Base-by-base conservation (phyloP, 2,329 filamentous ascomycete genomes). In the Aspergillus pseudoglaucus region DNA sequence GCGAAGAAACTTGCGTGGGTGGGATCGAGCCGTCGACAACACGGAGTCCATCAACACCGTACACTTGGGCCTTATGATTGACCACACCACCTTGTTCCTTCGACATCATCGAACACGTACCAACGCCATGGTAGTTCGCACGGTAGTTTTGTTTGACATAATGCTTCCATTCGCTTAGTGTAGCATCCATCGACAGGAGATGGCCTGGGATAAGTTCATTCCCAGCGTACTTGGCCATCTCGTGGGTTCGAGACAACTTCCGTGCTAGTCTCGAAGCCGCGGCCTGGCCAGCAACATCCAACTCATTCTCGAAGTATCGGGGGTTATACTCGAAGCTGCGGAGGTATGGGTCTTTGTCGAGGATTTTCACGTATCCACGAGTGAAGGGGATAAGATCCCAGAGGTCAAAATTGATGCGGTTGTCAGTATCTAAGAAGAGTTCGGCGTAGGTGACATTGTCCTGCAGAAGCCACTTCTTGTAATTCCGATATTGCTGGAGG, bases 21-120 rank as follows among this genome's bases (percentile, higher is more conserved):
- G 62, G 59, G 6, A 66, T 60, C 37, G 64, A 68, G 5, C 65
- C 65, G 47, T 70, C 67, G 27, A 68, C 57, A 1, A 70, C 66
- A 14, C 67, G 59, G 8, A 69, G 59, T 3, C 58, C 56, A 12
- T 61, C 32, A 1, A 62, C 57, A 14, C 58, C 65, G 44, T 67
- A 66, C 5, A 64, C 62, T 45, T 47, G 59, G 20, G 59, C 58
- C 15, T 52, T 54, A 14, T 52, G 32, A 47, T 65, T 61, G 1
- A 70, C 61, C 7, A 67, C 64, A 27, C 65, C 65, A 15, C 60
- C 64, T 20, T 61, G 37, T 18, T 64, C 62, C 18, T 40, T 52
- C 2, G 51, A 8, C 52, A 59, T 61, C 67, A 71, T 72, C 39
- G 53, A 61, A 27, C 61, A 65, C 0, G 65, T 67, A 2, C 60